Evolutionary conservation across 2,329 filamentous ascomycete species (phyloP), one percentile per base, ranked within the genome.

Genomic region (Trichoderma lentiforme): DNA sequence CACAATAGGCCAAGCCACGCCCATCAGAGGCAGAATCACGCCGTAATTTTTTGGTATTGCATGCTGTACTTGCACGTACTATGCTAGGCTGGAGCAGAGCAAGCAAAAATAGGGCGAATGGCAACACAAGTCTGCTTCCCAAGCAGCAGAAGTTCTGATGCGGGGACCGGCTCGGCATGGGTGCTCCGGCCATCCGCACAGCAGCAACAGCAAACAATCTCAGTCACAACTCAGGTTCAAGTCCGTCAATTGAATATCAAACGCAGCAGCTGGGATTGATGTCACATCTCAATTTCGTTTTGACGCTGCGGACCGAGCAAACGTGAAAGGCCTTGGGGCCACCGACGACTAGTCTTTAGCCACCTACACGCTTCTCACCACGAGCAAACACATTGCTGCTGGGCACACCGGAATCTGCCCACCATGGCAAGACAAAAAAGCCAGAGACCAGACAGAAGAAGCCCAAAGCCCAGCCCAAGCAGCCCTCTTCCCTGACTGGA

Each of bases 401-500:
- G 21, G 60, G 60, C 34, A 47, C 60, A 18, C 36, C 24, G 36
- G 9, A 63, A 63, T 63, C 60, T 63, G 60, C 60, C 60, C 60
- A 63, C 60, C 60, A 63, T 65, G 28, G 26, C 30, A 56, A 56
- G 63, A 66, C 47, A n/a, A 34, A 39, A 21, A 65, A 26, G 43
- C 21, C 63, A 32, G n/a, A 65, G 62, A 34, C 11, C n/a, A 24
- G 51, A 12, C 39, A 12, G 15, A 14, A 53, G 28, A 65, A 53
- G 62, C 62, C 62, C 60, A 63, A 62, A 65, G 62, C 18, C 39
- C 39, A 34, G 47, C 62, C 62, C 62, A 66, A 66, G 14, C 26
- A 66, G 63, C 47, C 34, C 24, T 30, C 12, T 21, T 56, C 18
- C 12, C 47, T 39, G n/a, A 26, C 30, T 56, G 43, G 47, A 57